Base-by-base conservation (phyloP, 495 filamentous ascomycete species). In the Alectoria sarmentosa region DNA sequence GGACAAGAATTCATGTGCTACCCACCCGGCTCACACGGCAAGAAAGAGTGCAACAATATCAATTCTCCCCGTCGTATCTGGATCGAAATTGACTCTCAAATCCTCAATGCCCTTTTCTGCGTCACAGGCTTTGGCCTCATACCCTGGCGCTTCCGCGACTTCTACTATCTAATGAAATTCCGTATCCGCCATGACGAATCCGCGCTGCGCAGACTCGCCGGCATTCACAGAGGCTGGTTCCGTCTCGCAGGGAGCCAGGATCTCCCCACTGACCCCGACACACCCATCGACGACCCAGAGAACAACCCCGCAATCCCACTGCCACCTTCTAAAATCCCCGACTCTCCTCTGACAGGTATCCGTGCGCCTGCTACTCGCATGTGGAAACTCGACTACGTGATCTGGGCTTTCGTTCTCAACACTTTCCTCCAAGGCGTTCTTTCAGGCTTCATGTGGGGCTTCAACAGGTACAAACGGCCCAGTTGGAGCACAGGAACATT, bases 61-160 rank as follows among this genome's bases (percentile, higher is more conserved):
- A 76, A 92, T 67, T 89, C 86, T 0, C 82, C 88, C 1, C 82
- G 90, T 8, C 76, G 87, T 21, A 84, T 87, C 63, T 95, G 91
- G 91, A 85, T 95, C 63, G 91, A 95, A 71, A 89, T 85, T 67
- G 88, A 90, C 72, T 89, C 87, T 7, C 91, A 96, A 70, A 88
- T 95, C 65, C 79, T 95, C 23, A 96, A 88, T 67, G 88, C 79
- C 0, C 82, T 95, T 1, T 95, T 96, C 80, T 93, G 91, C 76
- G 85, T 95, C 5, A 90, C 91, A 5, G 90, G 88, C 7, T 92
- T 93, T 66, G 91, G 91, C 0, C 80, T 94, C 10, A 86, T 88
- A 7, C 90, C 91, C 1, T 96, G 91, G 91, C 80, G 91, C 21
- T 88, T 94, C 69, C 81, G 91, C 1, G 91, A 96, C 70, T 75